Conservation (phyloP, 2,329 filamentous ascomycete genomes). For the Hypocrella siamensis region DNA sequence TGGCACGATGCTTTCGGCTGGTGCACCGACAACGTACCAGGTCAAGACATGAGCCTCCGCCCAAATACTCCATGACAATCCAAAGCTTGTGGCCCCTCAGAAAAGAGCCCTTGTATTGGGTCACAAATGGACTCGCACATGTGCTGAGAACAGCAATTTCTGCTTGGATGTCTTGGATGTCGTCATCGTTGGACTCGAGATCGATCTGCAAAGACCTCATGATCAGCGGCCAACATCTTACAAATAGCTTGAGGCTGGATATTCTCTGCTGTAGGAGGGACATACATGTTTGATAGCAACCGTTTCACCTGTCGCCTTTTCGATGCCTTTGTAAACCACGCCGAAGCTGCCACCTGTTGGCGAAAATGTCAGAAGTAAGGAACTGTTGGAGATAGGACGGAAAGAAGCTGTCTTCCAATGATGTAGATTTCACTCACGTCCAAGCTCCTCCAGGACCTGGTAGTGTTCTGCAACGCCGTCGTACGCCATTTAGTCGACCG, state of each 20-base stretch:
- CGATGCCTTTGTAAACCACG: conserved; percentile 91
- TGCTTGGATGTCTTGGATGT: conserved; percentile 95
- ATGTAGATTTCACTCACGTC: conserved; percentile 46
- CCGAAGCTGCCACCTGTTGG: conserved; percentile 78
- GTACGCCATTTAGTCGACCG: conserved; percentile 31
- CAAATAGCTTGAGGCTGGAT: neutral
- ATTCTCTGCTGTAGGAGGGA: conserved; percentile 4
- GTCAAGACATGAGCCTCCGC: conserved; percentile 88
- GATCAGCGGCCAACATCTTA: neutral
- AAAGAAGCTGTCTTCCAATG: neutral
- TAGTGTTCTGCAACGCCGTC: conserved; percentile 70
- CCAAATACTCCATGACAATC: conserved; percentile 98
- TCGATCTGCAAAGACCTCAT: conserved; percentile 54
- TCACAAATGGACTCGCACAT: conserved; percentile 85
- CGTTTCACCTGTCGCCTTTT: conserved; percentile 76
- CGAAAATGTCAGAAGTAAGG: neutral
- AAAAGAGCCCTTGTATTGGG: conserved; percentile 92
- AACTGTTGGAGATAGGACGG: too few relatives aligned
- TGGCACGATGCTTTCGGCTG: neutral
- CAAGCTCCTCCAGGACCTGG: conserved; percentile 90
- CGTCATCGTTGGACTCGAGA: conserved; percentile 95
- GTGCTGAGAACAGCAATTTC: conserved; percentile 93
- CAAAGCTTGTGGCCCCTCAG: conserved; percentile 92
- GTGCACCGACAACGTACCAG: conserved; percentile 43
- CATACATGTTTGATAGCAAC: conserved; percentile 94